Conservation (phyloP, 2,329 filamentous ascomycete species). For the Beauveria australis region DNA sequence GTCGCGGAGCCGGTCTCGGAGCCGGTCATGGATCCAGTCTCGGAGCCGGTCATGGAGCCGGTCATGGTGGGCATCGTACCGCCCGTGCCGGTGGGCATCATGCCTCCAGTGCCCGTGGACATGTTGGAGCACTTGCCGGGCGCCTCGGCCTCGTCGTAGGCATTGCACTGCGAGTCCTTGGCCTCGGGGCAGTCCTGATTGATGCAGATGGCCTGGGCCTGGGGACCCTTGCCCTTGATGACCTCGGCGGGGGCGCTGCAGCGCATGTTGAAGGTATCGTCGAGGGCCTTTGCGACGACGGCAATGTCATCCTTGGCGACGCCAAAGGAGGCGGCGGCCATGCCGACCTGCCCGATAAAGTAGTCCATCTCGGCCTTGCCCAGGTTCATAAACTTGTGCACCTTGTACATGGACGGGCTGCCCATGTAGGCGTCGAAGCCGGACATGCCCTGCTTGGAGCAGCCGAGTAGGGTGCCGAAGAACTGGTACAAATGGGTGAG, state of each 20-base stretch:
- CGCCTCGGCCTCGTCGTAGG: constrained; percentile 29
- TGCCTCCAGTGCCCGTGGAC: not conserved
- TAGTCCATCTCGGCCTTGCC: constrained; percentile 43
- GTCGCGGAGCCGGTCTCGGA: constrained; percentile 12
- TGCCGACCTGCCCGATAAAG: constrained; percentile 51
- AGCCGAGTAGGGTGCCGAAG: constrained; percentile 51
- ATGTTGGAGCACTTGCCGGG: constrained; percentile 12
- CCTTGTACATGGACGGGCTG: constrained; percentile 38
- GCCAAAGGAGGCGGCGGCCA: constrained; percentile 50
- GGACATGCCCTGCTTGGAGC: constrained; percentile 39
- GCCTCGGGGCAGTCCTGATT: constrained; percentile 38
- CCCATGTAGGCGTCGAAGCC: constrained; percentile 43
- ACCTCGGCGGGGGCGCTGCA: constrained; percentile 40
- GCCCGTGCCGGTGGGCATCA: constrained; percentile 11
- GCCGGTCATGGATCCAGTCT: constrained; percentile 4
- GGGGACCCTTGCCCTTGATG: constrained; percentile 34
- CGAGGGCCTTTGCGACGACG: constrained; percentile 40
- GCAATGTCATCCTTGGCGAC: constrained; percentile 44
- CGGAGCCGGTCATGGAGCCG: not conserved
- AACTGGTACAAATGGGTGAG: constrained; percentile 55
- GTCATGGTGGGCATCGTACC: constrained; percentile 9
- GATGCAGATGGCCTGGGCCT: constrained; percentile 50
- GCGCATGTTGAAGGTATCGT: constrained; percentile 40
- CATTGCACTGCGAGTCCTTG: constrained; percentile 34
- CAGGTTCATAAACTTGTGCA: constrained; percentile 54